Conservation (phyloP, 1,284 basidiomycete genomes). For the Neotropicomus parvogracilis region DNA sequence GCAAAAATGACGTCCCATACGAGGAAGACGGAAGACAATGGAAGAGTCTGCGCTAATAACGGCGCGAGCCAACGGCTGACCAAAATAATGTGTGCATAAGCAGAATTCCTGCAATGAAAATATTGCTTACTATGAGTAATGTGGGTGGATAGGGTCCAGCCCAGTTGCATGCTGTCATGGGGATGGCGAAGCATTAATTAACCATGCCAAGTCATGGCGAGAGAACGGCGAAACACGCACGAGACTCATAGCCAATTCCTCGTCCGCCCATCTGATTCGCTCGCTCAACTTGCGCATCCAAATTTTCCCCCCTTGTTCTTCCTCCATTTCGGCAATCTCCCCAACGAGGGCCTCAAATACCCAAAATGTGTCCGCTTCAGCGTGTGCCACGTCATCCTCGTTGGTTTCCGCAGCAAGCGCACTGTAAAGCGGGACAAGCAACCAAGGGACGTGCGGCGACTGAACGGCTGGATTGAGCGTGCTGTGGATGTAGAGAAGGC, state of each 20-base stretch:
- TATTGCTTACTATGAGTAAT: constrained; percentile 71
- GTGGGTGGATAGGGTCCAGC: constrained; percentile 67
- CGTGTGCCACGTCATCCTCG: constrained; percentile 56
- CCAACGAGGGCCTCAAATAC: constrained; percentile 69
- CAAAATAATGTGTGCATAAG: background rate
- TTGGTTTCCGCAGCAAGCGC: constrained; percentile 61
- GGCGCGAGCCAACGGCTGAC: constrained; percentile 73
- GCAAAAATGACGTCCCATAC: constrained; percentile 73
- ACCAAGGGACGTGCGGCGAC: constrained; percentile 62
- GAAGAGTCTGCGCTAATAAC: constrained; percentile 66
- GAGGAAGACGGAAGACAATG: constrained; percentile 53
- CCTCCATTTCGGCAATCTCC: constrained; percentile 68
- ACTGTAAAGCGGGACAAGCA: constrained; percentile 67
- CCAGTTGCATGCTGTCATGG: constrained; percentile 51
- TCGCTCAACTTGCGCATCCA: constrained; percentile 67
- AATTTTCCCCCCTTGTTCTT: constrained; percentile 53
- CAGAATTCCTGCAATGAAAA: background rate
- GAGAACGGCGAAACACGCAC: constrained; percentile 40
- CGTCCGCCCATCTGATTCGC: constrained; percentile 61
- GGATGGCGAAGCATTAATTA: constrained; percentile 5
- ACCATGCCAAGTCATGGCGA: background rate
- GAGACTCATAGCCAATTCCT: constrained; percentile 56
- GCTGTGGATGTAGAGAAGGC: constrained; percentile 68
- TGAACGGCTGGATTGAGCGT: constrained; percentile 69
- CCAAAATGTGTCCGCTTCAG: constrained; percentile 80